Conservation (phyloP, 2,329 filamentous ascomycete species). For the Talaromyces sp. region DNA sequence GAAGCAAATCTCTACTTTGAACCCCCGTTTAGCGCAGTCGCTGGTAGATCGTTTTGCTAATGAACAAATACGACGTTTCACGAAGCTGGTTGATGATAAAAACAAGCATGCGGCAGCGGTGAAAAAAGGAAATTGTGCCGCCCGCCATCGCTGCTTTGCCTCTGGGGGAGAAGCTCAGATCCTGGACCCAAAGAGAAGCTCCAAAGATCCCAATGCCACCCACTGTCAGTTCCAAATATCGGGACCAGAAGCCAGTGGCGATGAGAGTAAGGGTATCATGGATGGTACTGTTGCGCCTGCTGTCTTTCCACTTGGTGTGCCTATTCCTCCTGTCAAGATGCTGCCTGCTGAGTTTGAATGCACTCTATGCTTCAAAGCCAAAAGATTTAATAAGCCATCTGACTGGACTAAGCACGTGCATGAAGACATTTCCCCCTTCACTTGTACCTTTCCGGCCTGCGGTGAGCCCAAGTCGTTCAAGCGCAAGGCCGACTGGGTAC, state of each 20-base stretch:
- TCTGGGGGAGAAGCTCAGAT: constrained; percentile 61
- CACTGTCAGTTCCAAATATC: constrained; percentile 51
- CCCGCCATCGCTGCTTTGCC: constrained; percentile 58
- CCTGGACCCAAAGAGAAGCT: constrained; percentile 49
- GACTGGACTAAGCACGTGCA: constrained; percentile 97
- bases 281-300: constrained; percentile 67
- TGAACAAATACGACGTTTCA: constrained; percentile 75
- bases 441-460: constrained; percentile 81
- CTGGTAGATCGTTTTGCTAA: constrained; percentile 76
- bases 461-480: constrained; percentile 88
- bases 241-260: constrained; percentile 52
- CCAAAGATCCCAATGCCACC: constrained; percentile 54
- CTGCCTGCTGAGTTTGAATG: constrained; percentile 89
- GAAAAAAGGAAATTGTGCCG: constrained; percentile 53
- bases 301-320: constrained; percentile 74
- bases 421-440: constrained; percentile 89
- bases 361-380: constrained; percentile 75
- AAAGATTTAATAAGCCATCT: constrained; percentile 83
- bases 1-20: constrained; percentile 65
- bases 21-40: constrained; percentile 63
- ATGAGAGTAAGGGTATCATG: constrained; percentile 56
- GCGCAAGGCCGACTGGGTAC: constrained; percentile 90
- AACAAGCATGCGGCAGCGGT: constrained; percentile 64
- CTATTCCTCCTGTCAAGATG: constrained; percentile 68
- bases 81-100: constrained; percentile 64